These are phyloP conservation scores for Nicotiana attenuata DNA, from an alignment of 257 asterid species.

Conservation along the genomic window DNA sequence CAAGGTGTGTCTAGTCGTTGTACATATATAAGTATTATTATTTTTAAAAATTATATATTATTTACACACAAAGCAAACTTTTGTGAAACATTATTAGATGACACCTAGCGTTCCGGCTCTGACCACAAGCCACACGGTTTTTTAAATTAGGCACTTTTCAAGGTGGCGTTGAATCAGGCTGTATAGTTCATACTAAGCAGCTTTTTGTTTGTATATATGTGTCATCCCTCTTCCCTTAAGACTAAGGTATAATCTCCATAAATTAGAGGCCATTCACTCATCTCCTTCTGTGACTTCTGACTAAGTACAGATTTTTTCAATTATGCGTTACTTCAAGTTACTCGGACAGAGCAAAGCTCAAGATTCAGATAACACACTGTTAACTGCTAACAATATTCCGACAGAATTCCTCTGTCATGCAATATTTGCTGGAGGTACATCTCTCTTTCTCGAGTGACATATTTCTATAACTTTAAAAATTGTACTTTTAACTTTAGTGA, in stretches of 20 bases:
- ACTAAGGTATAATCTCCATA: not conserved
- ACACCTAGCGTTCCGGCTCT: not conserved
- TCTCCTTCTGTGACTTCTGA: not conserved
- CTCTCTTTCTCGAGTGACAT: too few species aligned
- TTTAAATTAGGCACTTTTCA: not conserved
- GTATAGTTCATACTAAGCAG: not conserved
- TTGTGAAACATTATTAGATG: not conserved
- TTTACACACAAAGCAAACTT: too few species aligned
- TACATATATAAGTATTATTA: too few species aligned
- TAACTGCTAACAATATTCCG: not conserved
- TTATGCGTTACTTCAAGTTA: not conserved
- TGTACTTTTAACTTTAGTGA: too few species aligned
- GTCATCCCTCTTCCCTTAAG: not conserved
- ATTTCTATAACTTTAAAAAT: too few species aligned
- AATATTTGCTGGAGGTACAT: constrained; percentile 12
- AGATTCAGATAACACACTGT: not conserved
- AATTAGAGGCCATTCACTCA: not conserved
- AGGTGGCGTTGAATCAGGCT: not conserved
- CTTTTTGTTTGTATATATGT: not conserved
- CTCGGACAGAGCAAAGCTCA: not conserved
- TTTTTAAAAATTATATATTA: too few species aligned
- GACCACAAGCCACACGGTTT: not conserved
- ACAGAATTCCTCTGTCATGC: constrained; percentile 1
- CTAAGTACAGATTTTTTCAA: not conserved
- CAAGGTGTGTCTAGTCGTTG: too few species aligned